A percentile compares a stretch with the other conserved stretches of the same genome.
These are phyloP conservation scores for Rhynchosporium graminicola DNA, from an alignment of 2,329 filamentous ascomycete genomes.

Conservation along the genomic window DNA sequence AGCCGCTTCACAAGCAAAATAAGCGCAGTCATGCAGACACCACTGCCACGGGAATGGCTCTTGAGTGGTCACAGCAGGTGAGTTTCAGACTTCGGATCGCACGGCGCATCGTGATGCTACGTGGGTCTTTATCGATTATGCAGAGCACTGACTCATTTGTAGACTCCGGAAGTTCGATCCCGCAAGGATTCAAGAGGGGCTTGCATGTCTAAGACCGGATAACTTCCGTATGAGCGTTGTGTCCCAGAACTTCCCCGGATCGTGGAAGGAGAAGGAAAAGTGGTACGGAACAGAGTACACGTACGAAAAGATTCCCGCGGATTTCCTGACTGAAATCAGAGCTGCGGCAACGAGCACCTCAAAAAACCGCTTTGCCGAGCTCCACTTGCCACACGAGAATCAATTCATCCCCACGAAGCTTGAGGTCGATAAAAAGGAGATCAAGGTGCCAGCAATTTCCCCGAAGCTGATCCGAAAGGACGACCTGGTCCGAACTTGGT, in stretches of 20 bases:
- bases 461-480: slow-evolving; percentile 88
- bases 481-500: slow-evolving; percentile 80
- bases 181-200: slow-evolving; percentile 69
- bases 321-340: slow-evolving; percentile 72
- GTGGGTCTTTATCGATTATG: not conserved
- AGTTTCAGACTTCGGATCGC: slow-evolving; percentile 3
- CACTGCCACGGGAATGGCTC: slow-evolving; percentile 81
- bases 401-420: slow-evolving; percentile 93
- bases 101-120: not conserved
- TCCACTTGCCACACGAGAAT: slow-evolving; percentile 90
- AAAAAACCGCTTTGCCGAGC: slow-evolving; percentile 62
- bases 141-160: slow-evolving; percentile 26
- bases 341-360: slow-evolving; percentile 60
- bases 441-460: slow-evolving; percentile 69
- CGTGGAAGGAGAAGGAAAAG: slow-evolving; percentile 86
- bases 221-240: slow-evolving; percentile 86
- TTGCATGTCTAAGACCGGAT: slow-evolving; percentile 77
- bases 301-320: slow-evolving; percentile 73
- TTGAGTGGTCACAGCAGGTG: slow-evolving; percentile 73
- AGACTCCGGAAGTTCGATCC: slow-evolving; percentile 76
- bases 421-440: slow-evolving; percentile 91
- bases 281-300: slow-evolving; percentile 98
- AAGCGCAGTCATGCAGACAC: slow-evolving; percentile 88
- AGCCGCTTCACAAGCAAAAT: slow-evolving; percentile 85
- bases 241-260: slow-evolving; percentile 79